phyloP scores from a whole-genome alignment of 108 stramenopile genomes.

The Cyclotella choctawhatcheeana region DNA sequence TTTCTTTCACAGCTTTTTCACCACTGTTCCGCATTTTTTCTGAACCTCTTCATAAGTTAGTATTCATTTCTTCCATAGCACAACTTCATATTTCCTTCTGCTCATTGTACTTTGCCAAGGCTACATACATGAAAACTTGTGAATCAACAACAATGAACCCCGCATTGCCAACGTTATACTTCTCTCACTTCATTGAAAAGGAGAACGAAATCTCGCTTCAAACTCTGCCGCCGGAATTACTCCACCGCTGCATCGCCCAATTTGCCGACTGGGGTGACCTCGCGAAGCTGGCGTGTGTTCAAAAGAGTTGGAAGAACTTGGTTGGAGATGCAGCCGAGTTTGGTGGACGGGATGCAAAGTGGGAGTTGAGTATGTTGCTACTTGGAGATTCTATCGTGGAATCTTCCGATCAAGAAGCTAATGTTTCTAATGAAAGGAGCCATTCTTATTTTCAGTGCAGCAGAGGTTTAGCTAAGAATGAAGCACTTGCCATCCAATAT shows the following conservation, averaged over 20 bases:
- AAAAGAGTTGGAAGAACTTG: slow-evolving; percentile 67
- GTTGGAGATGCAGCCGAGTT: slow-evolving; percentile 71
- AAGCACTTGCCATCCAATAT: slow-evolving; percentile 60
- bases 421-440: neutral
- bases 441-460: neutral
- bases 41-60: too few relatives aligned
- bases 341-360: slow-evolving; percentile 57
- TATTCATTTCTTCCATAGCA: too few relatives aligned
- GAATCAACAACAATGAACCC: neutral
- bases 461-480: slow-evolving; percentile 62
- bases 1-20: too few relatives aligned
- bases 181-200: neutral
- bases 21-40: too few relatives aligned
- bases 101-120: too few relatives aligned
- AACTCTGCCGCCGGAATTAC: slow-evolving; percentile 70
- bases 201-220: neutral
- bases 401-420: neutral
- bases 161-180: neutral
- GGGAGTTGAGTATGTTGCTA: slow-evolving; percentile 67
- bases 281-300: slow-evolving; percentile 76
- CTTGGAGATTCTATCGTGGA: slow-evolving; percentile 10
- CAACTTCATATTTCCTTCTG: too few relatives aligned
- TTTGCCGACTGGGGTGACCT: slow-evolving; percentile 86
- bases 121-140: too few relatives aligned
- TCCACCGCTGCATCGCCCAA: slow-evolving; percentile 57